phyloP scores from a whole-genome alignment of 768 basidiomycete genomes.

The Russula griseocarnosa region DNA sequence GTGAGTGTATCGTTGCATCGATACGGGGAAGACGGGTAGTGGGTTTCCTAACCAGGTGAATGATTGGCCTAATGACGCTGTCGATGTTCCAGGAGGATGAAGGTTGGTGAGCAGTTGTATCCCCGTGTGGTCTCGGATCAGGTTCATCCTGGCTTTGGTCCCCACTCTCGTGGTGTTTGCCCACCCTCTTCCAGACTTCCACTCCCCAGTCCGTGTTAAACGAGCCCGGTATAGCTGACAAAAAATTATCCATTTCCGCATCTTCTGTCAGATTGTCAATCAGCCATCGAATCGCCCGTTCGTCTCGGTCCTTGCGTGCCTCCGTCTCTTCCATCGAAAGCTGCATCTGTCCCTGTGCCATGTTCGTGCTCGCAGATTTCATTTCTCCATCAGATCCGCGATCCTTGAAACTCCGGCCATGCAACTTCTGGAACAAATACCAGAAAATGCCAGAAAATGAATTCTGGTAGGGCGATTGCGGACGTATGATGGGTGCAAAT shows the following conservation, averaged over 20 bases:
- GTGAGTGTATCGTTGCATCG: too few species aligned
- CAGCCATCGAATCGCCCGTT: background rate
- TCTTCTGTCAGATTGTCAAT: background rate
- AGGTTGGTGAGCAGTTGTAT: too few species aligned
- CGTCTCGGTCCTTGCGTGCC: background rate
- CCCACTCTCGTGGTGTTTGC: background rate
- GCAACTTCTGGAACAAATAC: background rate
- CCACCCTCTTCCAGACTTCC: background rate
- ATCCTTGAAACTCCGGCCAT: background rate
- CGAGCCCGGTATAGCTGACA: background rate
- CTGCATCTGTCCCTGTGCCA: background rate
- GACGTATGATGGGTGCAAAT: background rate
- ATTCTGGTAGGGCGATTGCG: background rate
- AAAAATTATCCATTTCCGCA: background rate
- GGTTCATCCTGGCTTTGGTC: too few species aligned
- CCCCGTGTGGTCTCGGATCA: too few species aligned
- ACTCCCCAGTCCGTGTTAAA: background rate
- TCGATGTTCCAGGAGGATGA: too few species aligned
- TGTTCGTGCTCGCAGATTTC: background rate
- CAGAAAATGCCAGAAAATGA: background rate
- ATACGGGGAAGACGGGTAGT: too few species aligned
- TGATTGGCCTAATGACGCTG: too few species aligned
- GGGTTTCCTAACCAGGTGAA: too few species aligned
- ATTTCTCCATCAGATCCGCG: background rate
- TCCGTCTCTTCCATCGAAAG: background rate